Percentiles rank a stretch among this genome's conserved stretches.
These are phyloP conservation scores for Phaffomyces thermotolerans DNA, from an alignment of 805 yeast genomes.

Conservation along the genomic window DNA sequence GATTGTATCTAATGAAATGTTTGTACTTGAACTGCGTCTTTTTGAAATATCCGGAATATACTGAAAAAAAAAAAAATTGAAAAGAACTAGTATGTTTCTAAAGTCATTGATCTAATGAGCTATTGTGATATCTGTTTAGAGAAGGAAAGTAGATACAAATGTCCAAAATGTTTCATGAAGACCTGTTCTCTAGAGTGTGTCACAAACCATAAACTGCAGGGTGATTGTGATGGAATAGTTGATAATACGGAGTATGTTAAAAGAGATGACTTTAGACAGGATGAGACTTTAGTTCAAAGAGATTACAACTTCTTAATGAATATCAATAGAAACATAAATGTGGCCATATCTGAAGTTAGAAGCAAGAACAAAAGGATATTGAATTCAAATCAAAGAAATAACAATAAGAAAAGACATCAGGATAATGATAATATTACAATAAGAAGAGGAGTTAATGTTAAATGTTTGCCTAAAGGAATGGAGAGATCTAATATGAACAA, in stretches of 20 bases:
- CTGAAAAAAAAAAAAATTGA: background rate
- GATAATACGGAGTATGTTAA: conserved; percentile 55
- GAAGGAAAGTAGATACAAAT: conserved; percentile 51
- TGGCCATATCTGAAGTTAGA: conserved; percentile 47
- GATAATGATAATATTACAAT: conserved; percentile 21
- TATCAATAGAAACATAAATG: conserved; percentile 51
- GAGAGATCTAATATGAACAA: conserved; percentile 54
- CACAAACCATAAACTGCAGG: conserved; percentile 54
- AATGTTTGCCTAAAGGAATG: conserved; percentile 68
- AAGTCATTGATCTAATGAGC: background rate
- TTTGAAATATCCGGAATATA: too few relatives aligned
- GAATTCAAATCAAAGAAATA: background rate
- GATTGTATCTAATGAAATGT: background rate
- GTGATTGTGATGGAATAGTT: conserved; percentile 58
- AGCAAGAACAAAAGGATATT: conserved; percentile 39
- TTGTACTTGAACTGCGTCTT: too few relatives aligned
- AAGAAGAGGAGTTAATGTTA: conserved; percentile 61
- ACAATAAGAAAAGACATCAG: conserved; percentile 8
- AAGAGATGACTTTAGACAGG: conserved; percentile 36
- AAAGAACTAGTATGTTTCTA: too few relatives aligned
- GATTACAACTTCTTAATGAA: conserved; percentile 72
- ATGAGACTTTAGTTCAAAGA: conserved; percentile 44
- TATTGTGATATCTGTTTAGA: conserved; percentile 41
- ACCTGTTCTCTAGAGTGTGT: conserved; percentile 74
- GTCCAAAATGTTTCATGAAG: conserved; percentile 66